Base-by-base conservation (phyloP, 1,284 basidiomycete species). In the Cutaneotrichosporon sp. region DNA sequence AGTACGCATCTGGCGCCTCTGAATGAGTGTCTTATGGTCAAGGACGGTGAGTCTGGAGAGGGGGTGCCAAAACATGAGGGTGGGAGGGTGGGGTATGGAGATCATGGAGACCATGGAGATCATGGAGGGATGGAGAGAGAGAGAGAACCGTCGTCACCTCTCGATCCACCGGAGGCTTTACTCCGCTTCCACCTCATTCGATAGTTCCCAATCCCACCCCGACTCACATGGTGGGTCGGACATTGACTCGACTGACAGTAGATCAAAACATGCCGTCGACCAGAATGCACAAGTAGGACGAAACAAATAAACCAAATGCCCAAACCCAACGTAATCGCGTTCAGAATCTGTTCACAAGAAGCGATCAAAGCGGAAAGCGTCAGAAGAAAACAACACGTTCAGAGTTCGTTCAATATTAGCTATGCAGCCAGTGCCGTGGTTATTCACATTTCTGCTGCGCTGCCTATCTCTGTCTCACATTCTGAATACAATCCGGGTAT, bases 1-100 rank as follows among this genome's bases (percentile, higher is more conserved):
- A 61, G 52, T 46, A 62, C 65, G 22, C 65, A 66, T 40, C 26
- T 66, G 14, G 65, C 65, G 1, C 65, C 65, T 21, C 65, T 66
- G 30, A 63, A 66, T 53, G 65, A 66, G 52, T 62, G 58, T 34
- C 46, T 66, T 11, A 50, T 63, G 56, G 56, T 51, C 21, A n/a
- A 46, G 21, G 60, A 59, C 5, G 34, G 50, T 60, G 26, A 52
- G 58, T 58, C 46, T 11, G 7, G 38, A 40, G 6, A 42, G 14
- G 40, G 14, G 2, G 42, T n/a, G 4, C 42, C 42, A 8, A n/a
- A n/a, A n/a, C 18, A 46, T n/a, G 42, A 4, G 18, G 42, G 18
- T 7, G 42, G 18, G 18, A 18, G 42, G 42, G 42, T 40, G 38
- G 38, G 38, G 11, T 16, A 40, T 14, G 1, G 1, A 4, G 9